These are phyloP conservation scores for Crithidia fasciculata DNA, from an alignment of 208 protist species.

Conservation along the genomic window DNA sequence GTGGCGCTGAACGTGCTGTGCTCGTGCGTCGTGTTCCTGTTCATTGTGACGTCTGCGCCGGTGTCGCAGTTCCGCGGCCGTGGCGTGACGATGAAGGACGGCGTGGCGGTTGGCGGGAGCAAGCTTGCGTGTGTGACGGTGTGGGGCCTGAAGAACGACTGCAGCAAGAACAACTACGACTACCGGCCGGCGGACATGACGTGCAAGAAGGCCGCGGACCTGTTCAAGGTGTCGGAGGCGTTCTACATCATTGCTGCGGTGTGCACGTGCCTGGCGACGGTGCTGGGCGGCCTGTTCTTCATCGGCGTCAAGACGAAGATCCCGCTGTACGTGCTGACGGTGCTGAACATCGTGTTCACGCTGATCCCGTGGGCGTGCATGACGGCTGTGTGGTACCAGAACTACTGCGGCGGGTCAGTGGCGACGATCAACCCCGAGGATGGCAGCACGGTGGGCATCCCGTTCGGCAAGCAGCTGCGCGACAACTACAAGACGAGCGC, in stretches of 20 bases:
- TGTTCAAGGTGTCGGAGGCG: constrained; percentile 55
- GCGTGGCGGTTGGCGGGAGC: constrained; percentile 7
- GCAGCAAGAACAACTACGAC: constrained; percentile 32
- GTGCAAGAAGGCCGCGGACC: constrained; percentile 20
- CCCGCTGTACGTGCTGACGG: constrained; percentile 28
- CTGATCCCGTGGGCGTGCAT: constrained; percentile 63
- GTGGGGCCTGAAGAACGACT: constrained; percentile 61
- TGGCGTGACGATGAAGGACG: constrained; percentile 13
- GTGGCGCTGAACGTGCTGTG: constrained; percentile 50
- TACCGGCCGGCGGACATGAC: constrained; percentile 21
- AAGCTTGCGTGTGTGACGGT: constrained; percentile 52
- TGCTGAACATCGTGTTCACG: constrained; percentile 25
- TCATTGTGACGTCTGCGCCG: constrained; percentile 47
- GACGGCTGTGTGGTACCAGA: constrained; percentile 41
- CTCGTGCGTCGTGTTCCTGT: constrained; percentile 56
- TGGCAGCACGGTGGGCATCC: constrained; percentile 27
- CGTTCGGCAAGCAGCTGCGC: constrained; percentile 29
- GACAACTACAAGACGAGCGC: constrained; percentile 42
- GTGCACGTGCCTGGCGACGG: constrained; percentile 26
- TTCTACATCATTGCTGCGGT: constrained; percentile 64
- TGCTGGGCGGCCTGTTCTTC: constrained; percentile 37
- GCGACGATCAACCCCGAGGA: constrained; percentile 1
- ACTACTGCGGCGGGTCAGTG: constrained; percentile 31
- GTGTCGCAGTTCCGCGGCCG: constrained; percentile 58
- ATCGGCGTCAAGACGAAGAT: constrained; percentile 31